These are phyloP conservation scores for Elongisporangium anandrum DNA, from an alignment of 352 stramenopile genomes.

Conservation along the genomic window DNA sequence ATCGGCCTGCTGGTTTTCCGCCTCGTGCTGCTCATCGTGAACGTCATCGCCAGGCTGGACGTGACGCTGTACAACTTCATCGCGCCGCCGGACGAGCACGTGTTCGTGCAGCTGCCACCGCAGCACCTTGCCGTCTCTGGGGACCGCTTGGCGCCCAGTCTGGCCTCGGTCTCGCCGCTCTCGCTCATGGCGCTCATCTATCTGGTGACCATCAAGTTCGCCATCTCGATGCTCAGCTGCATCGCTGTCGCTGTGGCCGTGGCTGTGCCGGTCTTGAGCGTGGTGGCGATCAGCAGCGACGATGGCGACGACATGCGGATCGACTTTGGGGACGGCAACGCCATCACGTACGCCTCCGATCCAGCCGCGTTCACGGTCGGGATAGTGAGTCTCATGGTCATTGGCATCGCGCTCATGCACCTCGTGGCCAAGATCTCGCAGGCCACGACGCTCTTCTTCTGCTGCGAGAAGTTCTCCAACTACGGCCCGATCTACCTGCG, in stretches of 20 bases:
- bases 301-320: conserved; percentile 11
- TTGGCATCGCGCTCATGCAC: conserved; percentile 52
- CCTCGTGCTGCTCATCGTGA: conserved; percentile 49
- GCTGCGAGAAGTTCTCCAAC: conserved; percentile 38
- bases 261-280: conserved; percentile 33
- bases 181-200: conserved; percentile 38
- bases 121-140: conserved; percentile 9
- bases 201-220: conserved; percentile 37
- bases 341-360: conserved; percentile 17
- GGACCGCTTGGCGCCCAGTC: conserved; percentile 36
- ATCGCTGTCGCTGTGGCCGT: conserved; percentile 32
- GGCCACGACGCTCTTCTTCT: conserved; percentile 38
- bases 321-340: conserved; percentile 14
- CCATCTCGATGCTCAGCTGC: conserved; percentile 26
- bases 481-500: conserved; percentile 2
- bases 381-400: conserved; percentile 29
- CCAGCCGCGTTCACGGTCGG: conserved; percentile 18
- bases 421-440: conserved; percentile 36
- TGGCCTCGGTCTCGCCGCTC: conserved; percentile 52
- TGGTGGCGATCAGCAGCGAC: conserved; percentile 14
- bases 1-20: conserved; percentile 61
- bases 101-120: conserved; percentile 14
- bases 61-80: conserved; percentile 64
- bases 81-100: conserved; percentile 25
- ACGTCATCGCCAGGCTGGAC: conserved; percentile 45